Evolutionary conservation across 208 protist species (phyloP).

Genomic region (Trypanosoma theileri): DNA sequence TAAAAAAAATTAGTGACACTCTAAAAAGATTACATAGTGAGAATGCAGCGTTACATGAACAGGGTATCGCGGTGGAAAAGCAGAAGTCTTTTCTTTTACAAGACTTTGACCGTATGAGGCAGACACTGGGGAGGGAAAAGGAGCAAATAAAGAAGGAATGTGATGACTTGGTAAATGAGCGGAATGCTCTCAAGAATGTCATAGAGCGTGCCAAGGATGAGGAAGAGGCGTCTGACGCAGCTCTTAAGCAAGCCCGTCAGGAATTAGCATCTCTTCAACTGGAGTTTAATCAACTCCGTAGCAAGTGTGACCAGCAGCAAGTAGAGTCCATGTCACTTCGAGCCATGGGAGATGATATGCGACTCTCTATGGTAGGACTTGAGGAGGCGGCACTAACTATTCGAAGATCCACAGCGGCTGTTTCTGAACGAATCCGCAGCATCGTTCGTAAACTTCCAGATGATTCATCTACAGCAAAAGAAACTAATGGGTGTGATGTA

Average conservation of each 20-base stretch:
- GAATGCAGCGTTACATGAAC: slow-evolving; percentile 11
- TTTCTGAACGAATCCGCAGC: neutral
- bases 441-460: neutral
- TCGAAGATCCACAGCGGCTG: neutral
- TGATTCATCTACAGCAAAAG: neutral
- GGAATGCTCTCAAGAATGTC: slow-evolving; percentile 25
- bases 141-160: slow-evolving; percentile 22
- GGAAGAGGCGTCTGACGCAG: neutral
- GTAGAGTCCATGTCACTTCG: neutral
- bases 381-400: slow-evolving; percentile 4
- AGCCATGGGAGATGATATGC: slow-evolving; percentile 8
- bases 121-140: slow-evolving; percentile 29
- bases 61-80: neutral
- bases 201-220: slow-evolving; percentile 28
- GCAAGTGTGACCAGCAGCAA: neutral
- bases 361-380: neutral
- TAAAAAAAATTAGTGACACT: neutral
- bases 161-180: slow-evolving; percentile 30
- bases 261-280: neutral
- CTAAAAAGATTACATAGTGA: slow-evolving; percentile 4
- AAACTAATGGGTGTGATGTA: neutral
- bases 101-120: slow-evolving; percentile 22
- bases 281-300: neutral
- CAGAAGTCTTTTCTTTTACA: slow-evolving; percentile 25
- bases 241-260: neutral